Evolutionary conservation across 352 stramenopile species (phyloP).

Genomic region (Pythium coloratum): DNA sequence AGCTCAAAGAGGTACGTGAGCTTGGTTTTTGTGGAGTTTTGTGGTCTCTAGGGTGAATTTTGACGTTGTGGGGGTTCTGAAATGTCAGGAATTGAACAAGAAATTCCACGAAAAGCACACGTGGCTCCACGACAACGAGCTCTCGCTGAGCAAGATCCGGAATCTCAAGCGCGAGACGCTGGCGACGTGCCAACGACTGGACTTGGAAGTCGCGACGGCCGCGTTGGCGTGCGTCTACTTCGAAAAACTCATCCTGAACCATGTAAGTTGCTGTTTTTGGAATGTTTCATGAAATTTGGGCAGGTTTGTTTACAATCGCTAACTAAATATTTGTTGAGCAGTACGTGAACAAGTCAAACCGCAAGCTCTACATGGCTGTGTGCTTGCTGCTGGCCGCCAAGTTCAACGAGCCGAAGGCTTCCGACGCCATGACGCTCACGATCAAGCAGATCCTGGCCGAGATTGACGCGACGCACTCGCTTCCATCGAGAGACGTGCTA

Average conservation of each 20-base stretch:
- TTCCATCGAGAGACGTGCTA: slow-evolving; percentile 83
- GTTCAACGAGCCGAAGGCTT: slow-evolving; percentile 83
- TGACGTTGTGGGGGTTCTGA: neutral
- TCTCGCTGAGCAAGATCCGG: slow-evolving; percentile 97
- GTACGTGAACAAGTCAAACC: slow-evolving; percentile 95
- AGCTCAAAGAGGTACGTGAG: slow-evolving; percentile 86
- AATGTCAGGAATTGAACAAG: slow-evolving; percentile 90
- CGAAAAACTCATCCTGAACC: slow-evolving; percentile 94
- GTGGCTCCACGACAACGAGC: slow-evolving; percentile 79
- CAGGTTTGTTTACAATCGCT: neutral
- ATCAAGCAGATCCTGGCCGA: slow-evolving; percentile 74
- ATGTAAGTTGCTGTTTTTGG: slow-evolving; percentile 36
- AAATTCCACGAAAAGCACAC: slow-evolving; percentile 95
- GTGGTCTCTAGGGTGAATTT: neutral
- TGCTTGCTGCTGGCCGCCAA: slow-evolving; percentile 95
- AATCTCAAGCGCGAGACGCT: slow-evolving; percentile 92
- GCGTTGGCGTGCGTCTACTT: slow-evolving; percentile 97
- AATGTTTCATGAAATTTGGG: slow-evolving; percentile 47
- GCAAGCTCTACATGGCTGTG: slow-evolving; percentile 95
- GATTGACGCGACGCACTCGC: slow-evolving; percentile 77
- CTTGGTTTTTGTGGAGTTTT: no score
- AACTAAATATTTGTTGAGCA: slow-evolving; percentile 31
- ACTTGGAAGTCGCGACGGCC: slow-evolving; percentile 93
- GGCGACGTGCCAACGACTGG: slow-evolving; percentile 63
- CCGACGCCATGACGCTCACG: slow-evolving; percentile 57